Evolutionary conservation across 495 filamentous ascomycete species (phyloP).

Genomic region (Xylaria flabelliformis): DNA sequence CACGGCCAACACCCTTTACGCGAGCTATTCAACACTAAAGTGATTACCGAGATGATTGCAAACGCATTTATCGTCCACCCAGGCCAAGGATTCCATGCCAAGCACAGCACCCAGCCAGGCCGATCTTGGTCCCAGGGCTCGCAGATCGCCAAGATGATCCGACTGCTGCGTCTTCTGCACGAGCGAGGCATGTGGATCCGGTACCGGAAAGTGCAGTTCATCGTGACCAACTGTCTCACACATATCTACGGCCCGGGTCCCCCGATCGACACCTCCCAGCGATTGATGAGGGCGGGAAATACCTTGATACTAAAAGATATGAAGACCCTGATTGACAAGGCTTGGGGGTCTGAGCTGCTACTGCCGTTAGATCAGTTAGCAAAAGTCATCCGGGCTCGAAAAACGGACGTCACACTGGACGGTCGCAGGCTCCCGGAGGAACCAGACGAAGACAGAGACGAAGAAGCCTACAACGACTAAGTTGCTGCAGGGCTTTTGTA

Average conservation of each 20-base stretch:
- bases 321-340: slow-evolving; percentile 39
- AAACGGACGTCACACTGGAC: neutral
- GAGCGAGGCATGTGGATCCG: slow-evolving; percentile 33
- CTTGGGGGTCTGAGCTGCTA: slow-evolving; percentile 44
- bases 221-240: slow-evolving; percentile 33
- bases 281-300: slow-evolving; percentile 32
- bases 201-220: neutral
- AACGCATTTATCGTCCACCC: slow-evolving; percentile 35
- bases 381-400: slow-evolving; percentile 1
- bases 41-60: slow-evolving; percentile 39
- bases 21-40: slow-evolving; percentile 39
- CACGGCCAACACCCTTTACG: slow-evolving; percentile 40
- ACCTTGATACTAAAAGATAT: slow-evolving; percentile 34
- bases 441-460: neutral
- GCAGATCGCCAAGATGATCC: slow-evolving; percentile 35
- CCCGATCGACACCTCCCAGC: slow-evolving; percentile 20
- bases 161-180: slow-evolving; percentile 34
- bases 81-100: slow-evolving; percentile 12
- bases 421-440: neutral
- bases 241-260: slow-evolving; percentile 38
- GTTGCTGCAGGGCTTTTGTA: neutral
- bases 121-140: slow-evolving; percentile 23
- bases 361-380: slow-evolving; percentile 32
- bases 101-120: neutral
- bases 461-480: neutral